Evolutionary conservation across 208 protist species (phyloP).

Genomic region (Leishmania tropica): DNA sequence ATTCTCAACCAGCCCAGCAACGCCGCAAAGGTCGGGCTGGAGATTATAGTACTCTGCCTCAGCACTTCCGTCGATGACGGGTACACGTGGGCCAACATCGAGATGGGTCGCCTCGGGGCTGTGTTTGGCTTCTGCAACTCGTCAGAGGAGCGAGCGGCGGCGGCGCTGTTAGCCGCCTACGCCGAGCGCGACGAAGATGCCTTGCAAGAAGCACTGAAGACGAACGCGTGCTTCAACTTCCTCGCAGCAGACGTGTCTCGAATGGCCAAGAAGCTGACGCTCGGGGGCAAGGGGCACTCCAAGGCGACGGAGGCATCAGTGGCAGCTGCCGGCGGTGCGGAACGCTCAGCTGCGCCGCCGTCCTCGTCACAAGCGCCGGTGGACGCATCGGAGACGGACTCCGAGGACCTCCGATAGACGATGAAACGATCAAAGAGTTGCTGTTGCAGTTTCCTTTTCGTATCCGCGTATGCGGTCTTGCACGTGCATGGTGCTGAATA

Average conservation of each 20-base stretch:
- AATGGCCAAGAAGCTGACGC: conserved; percentile 65
- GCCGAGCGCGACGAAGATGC: conserved; percentile 65
- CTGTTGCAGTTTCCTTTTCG: background rate
- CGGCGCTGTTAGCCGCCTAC: conserved; percentile 52
- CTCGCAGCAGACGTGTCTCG: conserved; percentile 62
- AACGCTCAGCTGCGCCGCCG: background rate
- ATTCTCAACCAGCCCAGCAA: conserved; percentile 72
- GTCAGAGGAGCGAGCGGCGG: conserved; percentile 51
- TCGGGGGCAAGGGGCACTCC: conserved; percentile 25
- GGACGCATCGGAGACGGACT: conserved; percentile 20
- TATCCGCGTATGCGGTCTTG: background rate
- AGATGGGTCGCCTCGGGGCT: conserved; percentile 49
- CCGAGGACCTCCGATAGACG: conserved; percentile 29
- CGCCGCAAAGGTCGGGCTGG: conserved; percentile 73
- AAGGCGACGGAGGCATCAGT: background rate
- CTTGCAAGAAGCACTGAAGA: conserved; percentile 55
- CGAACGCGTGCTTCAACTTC: conserved; percentile 62
- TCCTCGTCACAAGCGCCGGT: conserved; percentile 8
- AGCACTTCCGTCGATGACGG: conserved; percentile 44
- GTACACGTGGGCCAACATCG: conserved; percentile 66
- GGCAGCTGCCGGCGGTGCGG: background rate
- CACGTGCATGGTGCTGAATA: background rate
- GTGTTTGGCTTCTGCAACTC: conserved; percentile 70
- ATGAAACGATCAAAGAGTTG: background rate
- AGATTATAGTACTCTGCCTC: conserved; percentile 71